Base-by-base conservation (phyloP, 1,284 basidiomycete species). In the Porodaedalea pini region DNA sequence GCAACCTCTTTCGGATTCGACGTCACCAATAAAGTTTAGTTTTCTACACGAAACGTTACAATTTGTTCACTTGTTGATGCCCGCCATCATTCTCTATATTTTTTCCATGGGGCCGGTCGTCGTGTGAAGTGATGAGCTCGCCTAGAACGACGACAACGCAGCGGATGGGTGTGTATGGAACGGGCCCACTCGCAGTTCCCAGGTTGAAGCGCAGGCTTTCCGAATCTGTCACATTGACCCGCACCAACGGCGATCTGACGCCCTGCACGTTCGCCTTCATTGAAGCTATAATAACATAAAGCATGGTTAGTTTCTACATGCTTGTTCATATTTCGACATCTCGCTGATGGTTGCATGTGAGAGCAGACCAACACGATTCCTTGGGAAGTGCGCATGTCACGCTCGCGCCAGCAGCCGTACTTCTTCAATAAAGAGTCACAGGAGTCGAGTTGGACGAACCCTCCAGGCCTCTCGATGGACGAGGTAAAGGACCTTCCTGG, bases 331-430 rank as follows among this genome's bases (percentile, higher is more conserved):
- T 29, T 32, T 8, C 13, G 41, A 29, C 23, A 27, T 10, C 23
- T 6, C 19, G 21, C 19, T 45, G 52, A 60, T 53, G 58, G 52
- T 59, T 44, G 44, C 52, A 47, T 39, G 29, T 51, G 27, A 1
- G 27, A 4, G 1, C n/a, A 25, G 37, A 6, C 47, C 32, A 37
- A 32, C 11, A 39, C 56, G 13, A 59, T 61, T 47, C 37, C 59
- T 13, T 94, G 90, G 90, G 89, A 94, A 80, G 75, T 95, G 63
- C 86, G 90, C 60, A 80, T 94, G 76, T 95, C 92, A 56, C 86
- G 75, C 69, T 89, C 92, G 53, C 85, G 86, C 65, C 74, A 80
- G 54, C 72, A 92, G 47, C 90, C 92, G 3, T 99, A 99, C 80
- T 99, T 89, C 75, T 96, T 86, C 83, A 90, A 98, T 71, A 65